Conservation (phyloP, 2,329 filamentous ascomycete species). For the Ophiosphaerella korrae region DNA sequence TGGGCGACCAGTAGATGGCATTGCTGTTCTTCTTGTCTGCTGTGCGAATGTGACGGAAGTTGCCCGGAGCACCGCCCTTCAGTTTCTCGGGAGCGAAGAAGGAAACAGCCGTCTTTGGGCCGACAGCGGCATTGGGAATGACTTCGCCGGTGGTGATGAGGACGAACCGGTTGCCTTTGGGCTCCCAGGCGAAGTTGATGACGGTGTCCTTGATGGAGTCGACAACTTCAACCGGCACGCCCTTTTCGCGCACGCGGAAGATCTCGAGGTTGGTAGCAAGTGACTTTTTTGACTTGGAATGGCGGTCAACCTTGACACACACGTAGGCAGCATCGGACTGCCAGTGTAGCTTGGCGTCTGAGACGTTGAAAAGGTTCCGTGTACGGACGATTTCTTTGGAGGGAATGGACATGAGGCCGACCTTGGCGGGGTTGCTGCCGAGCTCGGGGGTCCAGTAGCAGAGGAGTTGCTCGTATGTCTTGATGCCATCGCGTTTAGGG, state of each 20-base stretch:
- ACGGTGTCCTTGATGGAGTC: constrained; percentile 98
- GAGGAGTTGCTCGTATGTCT: constrained; percentile 92
- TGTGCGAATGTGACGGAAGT: constrained; percentile 95
- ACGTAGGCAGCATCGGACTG: constrained; percentile 93
- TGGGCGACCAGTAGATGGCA: constrained; percentile 98
- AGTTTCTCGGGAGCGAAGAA: constrained; percentile 98
- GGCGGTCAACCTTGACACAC: constrained; percentile 97
- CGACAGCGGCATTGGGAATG: constrained; percentile 75
- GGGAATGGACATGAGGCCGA: constrained; percentile 93
- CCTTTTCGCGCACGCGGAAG: constrained; percentile 96
- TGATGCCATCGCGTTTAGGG: constrained; percentile 80
- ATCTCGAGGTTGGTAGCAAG: constrained; percentile 97
- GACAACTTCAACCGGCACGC: constrained; percentile 96
- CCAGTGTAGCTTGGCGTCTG: constrained; percentile 98
- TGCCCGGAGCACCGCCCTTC: constrained; percentile 80
- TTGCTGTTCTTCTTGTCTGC: constrained; percentile 99
- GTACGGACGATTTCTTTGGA: constrained; percentile 93
- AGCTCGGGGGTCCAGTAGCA: constrained; percentile 99
- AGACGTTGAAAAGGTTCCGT: constrained; percentile 96
- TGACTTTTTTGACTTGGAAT: constrained; percentile 99
- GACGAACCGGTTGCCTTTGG: constrained; percentile 95
- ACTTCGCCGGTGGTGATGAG: constrained; percentile 94
- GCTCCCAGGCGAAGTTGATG: constrained; percentile 99
- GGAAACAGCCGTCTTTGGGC: constrained; percentile 90
- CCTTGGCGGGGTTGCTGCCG: constrained; percentile 96